Base-by-base conservation (phyloP, 2,329 filamentous ascomycete genomes). In the Curvularia spicifera region DNA sequence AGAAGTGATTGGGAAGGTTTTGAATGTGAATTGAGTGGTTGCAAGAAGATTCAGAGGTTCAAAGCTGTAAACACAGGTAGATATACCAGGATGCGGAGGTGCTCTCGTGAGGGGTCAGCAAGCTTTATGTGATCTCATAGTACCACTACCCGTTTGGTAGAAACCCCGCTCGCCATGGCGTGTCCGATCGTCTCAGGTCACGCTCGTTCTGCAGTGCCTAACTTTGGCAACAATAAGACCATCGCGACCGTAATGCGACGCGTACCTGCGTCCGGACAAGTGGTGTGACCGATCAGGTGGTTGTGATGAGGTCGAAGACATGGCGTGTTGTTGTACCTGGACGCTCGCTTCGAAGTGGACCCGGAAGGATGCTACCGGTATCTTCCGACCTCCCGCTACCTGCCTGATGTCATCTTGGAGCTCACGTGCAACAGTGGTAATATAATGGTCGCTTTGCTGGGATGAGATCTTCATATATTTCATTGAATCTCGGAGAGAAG, bases 101-200 rank as follows among this genome's bases (percentile, higher is more conserved):
- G 64, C 63, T 66, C 53, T 64, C 64, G 66, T 74, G 72, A 73
- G 73, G 71, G 72, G 71, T 73, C 57, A 64, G 50, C 59, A 60
- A 62, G 64, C 64, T 71, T 74, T 75, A 74, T 70, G 68, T 74
- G 71, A 73, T 65, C 66, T 72, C 72, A 74, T 73, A 69, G 63
- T 61, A 57, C 54, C 59, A 65, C 60, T 43, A 56, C 28, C 57
- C 55, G 56, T 64, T 63, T 59, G 65, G 61, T 56, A 53, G 50
- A 52, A 55, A 68, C 68, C 66, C 68, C 66, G 66, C 68, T 61
- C 68, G 64, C 64, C 58, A 63, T 55, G 58, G 56, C 57, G 39
- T 50, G 53, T 57, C 45, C 48, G 46, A 61, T 63, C 60, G 57
- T 42, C 65, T 68, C 69, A 70, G 65, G 65, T 73, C 71, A 75